Evolutionary conservation across 225 moss, liverwort and hornwort species (phyloP).

Genomic region (Bryum argenteum): DNA sequence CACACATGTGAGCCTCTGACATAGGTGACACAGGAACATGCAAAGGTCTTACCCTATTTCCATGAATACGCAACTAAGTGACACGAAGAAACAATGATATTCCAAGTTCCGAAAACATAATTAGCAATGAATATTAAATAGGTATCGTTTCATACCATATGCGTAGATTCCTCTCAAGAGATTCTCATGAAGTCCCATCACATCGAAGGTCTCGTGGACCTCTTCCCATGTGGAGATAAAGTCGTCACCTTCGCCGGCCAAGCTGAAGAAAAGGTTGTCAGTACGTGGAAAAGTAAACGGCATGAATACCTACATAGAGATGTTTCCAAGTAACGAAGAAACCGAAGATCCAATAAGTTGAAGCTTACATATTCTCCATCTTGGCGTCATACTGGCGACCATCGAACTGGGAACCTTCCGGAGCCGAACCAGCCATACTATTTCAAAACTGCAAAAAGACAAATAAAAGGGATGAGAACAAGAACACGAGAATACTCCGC

Average conservation of each 20-base stretch:
- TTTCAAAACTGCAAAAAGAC: slow-evolving; percentile 12
- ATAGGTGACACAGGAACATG: neutral
- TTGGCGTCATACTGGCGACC: slow-evolving; percentile 82
- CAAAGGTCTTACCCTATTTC: neutral
- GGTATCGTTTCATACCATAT: slow-evolving; percentile 40
- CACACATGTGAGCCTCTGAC: neutral
- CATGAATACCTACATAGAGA: neutral
- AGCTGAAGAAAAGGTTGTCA: slow-evolving; percentile 24
- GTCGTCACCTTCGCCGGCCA: slow-evolving; percentile 60
- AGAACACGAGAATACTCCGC: neutral
- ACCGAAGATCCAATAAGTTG: neutral
- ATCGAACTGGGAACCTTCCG: slow-evolving; percentile 84
- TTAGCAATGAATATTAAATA: no score
- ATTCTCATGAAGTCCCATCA: slow-evolving; percentile 67
- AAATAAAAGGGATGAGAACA: neutral
- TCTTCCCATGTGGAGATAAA: slow-evolving; percentile 74
- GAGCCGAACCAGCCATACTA: slow-evolving; percentile 80
- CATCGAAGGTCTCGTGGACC: slow-evolving; percentile 71
- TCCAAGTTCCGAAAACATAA: neutral
- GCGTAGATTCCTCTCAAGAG: slow-evolving; percentile 67
- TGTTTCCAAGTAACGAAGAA: neutral
- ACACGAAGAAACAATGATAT: neutral
- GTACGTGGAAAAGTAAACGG: neutral
- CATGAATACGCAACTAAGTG: neutral
- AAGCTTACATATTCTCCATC: slow-evolving; percentile 77